These are phyloP conservation scores for Diaporthe caulivora DNA, from an alignment of 2,329 filamentous ascomycete species.

Conservation along the genomic window DNA sequence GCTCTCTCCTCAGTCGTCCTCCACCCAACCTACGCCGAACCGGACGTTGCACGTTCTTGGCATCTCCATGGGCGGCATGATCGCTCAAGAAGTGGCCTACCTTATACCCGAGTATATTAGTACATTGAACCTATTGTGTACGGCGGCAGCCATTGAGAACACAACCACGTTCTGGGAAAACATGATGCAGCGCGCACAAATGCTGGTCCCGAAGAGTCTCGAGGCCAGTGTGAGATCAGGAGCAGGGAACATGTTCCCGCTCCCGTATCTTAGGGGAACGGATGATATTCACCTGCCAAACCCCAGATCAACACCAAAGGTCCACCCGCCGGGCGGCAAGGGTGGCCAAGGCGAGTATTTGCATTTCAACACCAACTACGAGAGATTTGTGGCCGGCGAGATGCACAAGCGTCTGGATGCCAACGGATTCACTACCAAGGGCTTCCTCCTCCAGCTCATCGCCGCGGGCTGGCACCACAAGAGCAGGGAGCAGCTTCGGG, in stretches of 20 bases:
- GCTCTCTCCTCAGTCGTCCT: constrained; percentile 38
- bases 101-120: constrained; percentile 65
- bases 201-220: constrained; percentile 77
- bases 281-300: constrained; percentile 69
- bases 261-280: constrained; percentile 70
- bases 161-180: constrained; percentile 75
- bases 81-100: constrained; percentile 82
- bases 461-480: constrained; percentile 87
- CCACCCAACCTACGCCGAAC: constrained; percentile 34
- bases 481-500: constrained; percentile 71
- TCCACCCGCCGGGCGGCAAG: constrained; percentile 48
- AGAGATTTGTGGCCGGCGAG: constrained; percentile 86
- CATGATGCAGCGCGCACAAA: constrained; percentile 65
- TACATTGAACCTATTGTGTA: constrained; percentile 71
- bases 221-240: constrained; percentile 75
- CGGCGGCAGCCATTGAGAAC: constrained; percentile 71
- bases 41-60: constrained; percentile 76
- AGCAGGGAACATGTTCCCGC: constrained; percentile 75
- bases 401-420: constrained; percentile 76
- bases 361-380: constrained; percentile 79
- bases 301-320: constrained; percentile 54
- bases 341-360: constrained; percentile 52
- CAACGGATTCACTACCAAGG: constrained; percentile 71
- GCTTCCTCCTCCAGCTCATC: constrained; percentile 82
- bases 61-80: constrained; percentile 92